phyloP scores from a whole-genome alignment of 768 basidiomycete genomes.

The Cyathus striatus region DNA sequence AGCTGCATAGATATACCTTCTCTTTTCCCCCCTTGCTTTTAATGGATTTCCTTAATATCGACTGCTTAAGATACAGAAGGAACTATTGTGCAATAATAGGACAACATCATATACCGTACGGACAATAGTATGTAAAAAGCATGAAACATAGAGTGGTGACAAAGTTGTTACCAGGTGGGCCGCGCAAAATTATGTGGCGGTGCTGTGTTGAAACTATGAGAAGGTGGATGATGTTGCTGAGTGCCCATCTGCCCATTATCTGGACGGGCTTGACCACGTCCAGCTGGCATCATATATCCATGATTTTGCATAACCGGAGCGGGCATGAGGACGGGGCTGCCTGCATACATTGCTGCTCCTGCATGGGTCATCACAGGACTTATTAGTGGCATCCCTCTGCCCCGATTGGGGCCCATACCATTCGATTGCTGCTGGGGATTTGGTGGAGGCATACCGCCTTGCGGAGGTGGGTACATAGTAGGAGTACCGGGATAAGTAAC shows the following conservation, averaged over 20 bases:
- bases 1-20: slow-evolving; percentile 38
- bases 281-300: slow-evolving; percentile 43
- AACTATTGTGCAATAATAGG: slow-evolving; percentile 18
- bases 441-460: slow-evolving; percentile 35
- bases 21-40: slow-evolving; percentile 8
- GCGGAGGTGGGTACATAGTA: slow-evolving; percentile 45
- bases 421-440: slow-evolving; percentile 31
- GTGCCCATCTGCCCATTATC: slow-evolving; percentile 43
- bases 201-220: slow-evolving; percentile 34
- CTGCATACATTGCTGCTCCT: slow-evolving; percentile 54
- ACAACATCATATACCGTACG: slow-evolving; percentile 34
- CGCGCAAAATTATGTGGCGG: slow-evolving; percentile 38
- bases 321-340: slow-evolving; percentile 70
- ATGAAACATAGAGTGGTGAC: slow-evolving; percentile 8
- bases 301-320: slow-evolving; percentile 42
- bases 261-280: slow-evolving; percentile 43
- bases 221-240: slow-evolving; percentile 28
- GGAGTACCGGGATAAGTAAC: slow-evolving; percentile 56
- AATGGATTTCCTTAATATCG: slow-evolving; percentile 2
- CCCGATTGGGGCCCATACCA: slow-evolving; percentile 32
- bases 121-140: slow-evolving; percentile 25
- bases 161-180: slow-evolving; percentile 42
- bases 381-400: slow-evolving; percentile 55
- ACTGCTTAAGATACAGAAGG: neutral
- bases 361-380: slow-evolving; percentile 70